phyloP scores from a whole-genome alignment of 2,329 filamentous ascomycete species.

The Penicillium fuscoglaucum region DNA sequence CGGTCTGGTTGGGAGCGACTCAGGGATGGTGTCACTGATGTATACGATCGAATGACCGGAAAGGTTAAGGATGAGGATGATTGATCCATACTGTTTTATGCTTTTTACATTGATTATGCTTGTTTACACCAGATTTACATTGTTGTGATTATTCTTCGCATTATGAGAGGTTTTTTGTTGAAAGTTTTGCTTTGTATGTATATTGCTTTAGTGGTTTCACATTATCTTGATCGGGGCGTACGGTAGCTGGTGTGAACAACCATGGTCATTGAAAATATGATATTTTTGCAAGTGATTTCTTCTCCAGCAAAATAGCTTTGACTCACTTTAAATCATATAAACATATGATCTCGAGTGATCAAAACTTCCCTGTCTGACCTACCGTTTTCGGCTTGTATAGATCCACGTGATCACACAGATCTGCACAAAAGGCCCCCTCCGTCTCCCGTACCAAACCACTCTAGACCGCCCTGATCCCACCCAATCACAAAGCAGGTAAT shows the following conservation, averaged over 20 bases:
- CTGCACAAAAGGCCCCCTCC: neutral
- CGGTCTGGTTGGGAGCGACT: conserved; percentile 74
- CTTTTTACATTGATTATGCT: neutral
- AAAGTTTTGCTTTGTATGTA: conserved; percentile 3
- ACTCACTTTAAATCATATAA: rapidly evolving
- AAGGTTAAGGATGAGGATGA: conserved; percentile 17
- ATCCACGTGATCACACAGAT: conserved; percentile 7
- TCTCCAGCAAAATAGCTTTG: rapidly evolving
- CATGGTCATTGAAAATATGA: neutral
- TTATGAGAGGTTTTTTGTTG: neutral
- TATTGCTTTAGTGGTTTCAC: neutral
- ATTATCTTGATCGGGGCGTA: neutral
- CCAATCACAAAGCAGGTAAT: conserved; percentile 35
- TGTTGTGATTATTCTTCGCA: neutral
- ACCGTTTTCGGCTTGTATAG: neutral
- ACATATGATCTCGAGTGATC: neutral
- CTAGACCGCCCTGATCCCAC: conserved; percentile 23
- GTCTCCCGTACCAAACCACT: neutral
- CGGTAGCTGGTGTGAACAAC: neutral
- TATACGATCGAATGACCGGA: conserved; percentile 21
- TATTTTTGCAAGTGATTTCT: neutral
- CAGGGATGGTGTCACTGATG: conserved; percentile 30
- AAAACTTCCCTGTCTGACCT: neutral
- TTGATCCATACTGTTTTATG: neutral
- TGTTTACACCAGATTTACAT: neutral